Base-by-base conservation (phyloP, 179 eudicot genomes). In the Silene vulgaris region DNA sequence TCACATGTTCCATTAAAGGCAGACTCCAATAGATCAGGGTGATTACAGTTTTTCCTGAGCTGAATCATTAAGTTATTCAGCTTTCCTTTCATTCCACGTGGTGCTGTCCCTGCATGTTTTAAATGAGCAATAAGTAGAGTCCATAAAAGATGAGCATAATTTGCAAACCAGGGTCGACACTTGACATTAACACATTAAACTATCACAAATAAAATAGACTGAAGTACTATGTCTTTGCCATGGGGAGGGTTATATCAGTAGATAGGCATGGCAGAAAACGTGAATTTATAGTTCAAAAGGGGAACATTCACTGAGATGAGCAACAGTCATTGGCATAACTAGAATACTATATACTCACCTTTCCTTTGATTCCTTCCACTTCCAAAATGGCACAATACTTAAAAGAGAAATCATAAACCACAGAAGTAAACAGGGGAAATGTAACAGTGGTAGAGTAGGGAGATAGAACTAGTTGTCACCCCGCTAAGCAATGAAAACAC, bases 21-120 rank as follows among this genome's bases (percentile, higher is more conserved):
- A 8, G 99, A 88, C 84, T 89, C 89, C 84, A 96, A 76, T 2
- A 96, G 93, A 85, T 93, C 98, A 35, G 99, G 99, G 80, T 93
- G 99, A 84, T 90, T 88, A 86, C 99, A 96, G 82, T 88, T 90
- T 83, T 96, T 96, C 78, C 99, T 82, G n/a, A 96, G 97, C 75
- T 96, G 99, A 85, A 96, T 17, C 93, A 96, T 88, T 80, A 96
- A 30, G 78, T 96, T 93, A 56, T 87, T 86, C 30, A 96, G 91
- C 85, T 80, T 89, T 67, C 88, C 92, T 81, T 79, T 96, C 79
- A 89, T 72, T 17, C 90, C 89, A 82, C 86, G 82, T 35, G 87
- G 88, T 86, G 82, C 86, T 79, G 61, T 28, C 14, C 82, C 75
- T 77, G 77, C 66, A 50, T 7, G 52, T 74, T 60, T 45, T 0